Conservation (phyloP, 1,139 yeast genomes). For the Pichia sp. region DNA sequence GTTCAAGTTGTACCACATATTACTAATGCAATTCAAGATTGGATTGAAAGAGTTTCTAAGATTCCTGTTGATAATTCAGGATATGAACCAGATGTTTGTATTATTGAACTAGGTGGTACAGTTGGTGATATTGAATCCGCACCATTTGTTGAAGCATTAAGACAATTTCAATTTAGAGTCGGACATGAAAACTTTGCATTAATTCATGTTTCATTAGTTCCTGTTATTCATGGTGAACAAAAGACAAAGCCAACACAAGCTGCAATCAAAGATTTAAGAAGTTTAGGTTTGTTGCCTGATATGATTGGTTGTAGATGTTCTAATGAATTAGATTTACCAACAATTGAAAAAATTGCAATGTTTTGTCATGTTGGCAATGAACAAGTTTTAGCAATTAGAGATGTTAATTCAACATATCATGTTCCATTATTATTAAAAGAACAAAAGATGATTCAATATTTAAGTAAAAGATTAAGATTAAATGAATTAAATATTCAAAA, state of each 20-base stretch:
- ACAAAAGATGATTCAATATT: conserved; percentile 75
- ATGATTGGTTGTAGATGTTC: conserved; percentile 97
- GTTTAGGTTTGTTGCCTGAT: conserved; percentile 91
- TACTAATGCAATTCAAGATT: conserved; percentile 94
- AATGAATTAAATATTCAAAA: conserved; percentile 42
- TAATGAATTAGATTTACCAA: conserved; percentile 69
- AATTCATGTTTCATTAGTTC: conserved; percentile 93
- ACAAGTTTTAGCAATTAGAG: conserved; percentile 95
- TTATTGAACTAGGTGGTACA: conserved; percentile 96
- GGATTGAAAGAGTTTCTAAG: conserved; percentile 91
- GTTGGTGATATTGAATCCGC: conserved; percentile 99
- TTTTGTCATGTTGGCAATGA: conserved; percentile 98
- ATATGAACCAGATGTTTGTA: conserved; percentile 86
- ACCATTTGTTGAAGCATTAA: conserved; percentile 95
- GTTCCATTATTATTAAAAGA: conserved; percentile 88
- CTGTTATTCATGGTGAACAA: conserved; percentile 97
- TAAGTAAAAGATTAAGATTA: conserved; percentile 62
- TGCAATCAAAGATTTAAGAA: conserved; percentile 92
- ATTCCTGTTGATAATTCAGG: conserved; percentile 93
- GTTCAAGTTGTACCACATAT: conserved; percentile 98
- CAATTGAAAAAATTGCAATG: conserved; percentile 95
- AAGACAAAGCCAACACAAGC: conserved; percentile 99
- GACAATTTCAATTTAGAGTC: conserved; percentile 97
- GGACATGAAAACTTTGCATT: conserved; percentile 91
- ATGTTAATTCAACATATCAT: conserved; percentile 94